Evolutionary conservation across 2,329 filamentous ascomycete genomes (phyloP), one percentile per base, ranked within the genome.

Genomic region (Ophiostoma australiae): DNA sequence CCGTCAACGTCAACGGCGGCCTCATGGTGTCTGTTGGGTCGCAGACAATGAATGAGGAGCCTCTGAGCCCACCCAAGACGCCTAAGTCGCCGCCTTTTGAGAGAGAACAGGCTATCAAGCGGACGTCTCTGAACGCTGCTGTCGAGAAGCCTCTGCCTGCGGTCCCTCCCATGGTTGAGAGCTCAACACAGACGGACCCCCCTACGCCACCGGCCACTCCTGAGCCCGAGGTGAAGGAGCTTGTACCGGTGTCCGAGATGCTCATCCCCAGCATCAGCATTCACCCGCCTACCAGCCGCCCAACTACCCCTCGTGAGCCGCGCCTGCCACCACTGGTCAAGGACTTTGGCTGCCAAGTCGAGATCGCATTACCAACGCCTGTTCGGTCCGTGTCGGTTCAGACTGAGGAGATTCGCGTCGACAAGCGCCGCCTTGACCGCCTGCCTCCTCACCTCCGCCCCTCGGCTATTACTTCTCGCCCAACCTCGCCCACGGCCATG

Each of bases 321-420:
- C 85, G 89, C 6, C 86, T 97, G 70, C 89, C 97, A 39, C 93
- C 93, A 70, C 89, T 94, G 71, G 88, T 88, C 73, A 97, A 93
- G 78, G 93, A 93, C 79, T 89, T 91, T 74, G 89, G 89, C 23
- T 94, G 91, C 76, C 95, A 99, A 80, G 93, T 93, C 35, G 84
- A 85, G 52, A 82, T 88, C 68, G 79, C 84, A 13, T 76, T 82
- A 48, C 76, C 82, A 23, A 15, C 13, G 74, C 82, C 81, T 58
- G 89, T 85, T 71, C 84, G 80, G 66, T 88, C 86, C 2, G 85
- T 78, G 13, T 78, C 79, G 2, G 81, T 94, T 72, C 95, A 99
- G 82, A 99, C 95, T 0, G 94, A 98, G 75, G 91, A 92, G 72
- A 97, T 98, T 72, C 87, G 92, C 70, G 87, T 96, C 6, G 94